These are phyloP conservation scores for Phytomonas sp. DNA, from an alignment of 208 protist species.

Conservation along the genomic window DNA sequence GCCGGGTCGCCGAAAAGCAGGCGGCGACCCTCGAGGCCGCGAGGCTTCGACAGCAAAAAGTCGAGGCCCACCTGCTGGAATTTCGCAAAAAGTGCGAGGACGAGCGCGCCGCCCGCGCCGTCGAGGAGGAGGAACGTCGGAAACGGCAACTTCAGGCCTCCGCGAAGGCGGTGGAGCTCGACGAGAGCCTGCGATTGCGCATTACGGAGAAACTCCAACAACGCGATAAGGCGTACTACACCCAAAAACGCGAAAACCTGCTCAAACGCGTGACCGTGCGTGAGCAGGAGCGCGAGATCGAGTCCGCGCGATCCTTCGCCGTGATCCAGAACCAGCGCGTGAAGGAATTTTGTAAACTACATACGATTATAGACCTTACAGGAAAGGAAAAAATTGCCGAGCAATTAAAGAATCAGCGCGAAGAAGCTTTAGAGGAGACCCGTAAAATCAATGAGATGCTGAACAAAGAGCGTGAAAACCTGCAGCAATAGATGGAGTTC, in stretches of 20 bases:
- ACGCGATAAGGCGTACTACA: constrained; percentile 21
- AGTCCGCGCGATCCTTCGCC: constrained; percentile 43
- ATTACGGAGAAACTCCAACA: constrained; percentile 21
- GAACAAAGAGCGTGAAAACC: constrained; percentile 20
- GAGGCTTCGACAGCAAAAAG: constrained; percentile 40
- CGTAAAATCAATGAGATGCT: constrained; percentile 38
- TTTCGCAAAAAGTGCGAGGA: constrained; percentile 38
- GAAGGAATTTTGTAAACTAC: constrained; percentile 66
- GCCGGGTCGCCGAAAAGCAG: constrained; percentile 38
- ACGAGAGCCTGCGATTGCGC: constrained; percentile 22
- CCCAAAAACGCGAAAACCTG: not conserved
- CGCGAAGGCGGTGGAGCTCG: constrained; percentile 20
- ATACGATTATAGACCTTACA: constrained; percentile 47
- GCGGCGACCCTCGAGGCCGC: constrained; percentile 36
- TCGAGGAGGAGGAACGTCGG: constrained; percentile 32
- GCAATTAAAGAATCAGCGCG: constrained; percentile 35
- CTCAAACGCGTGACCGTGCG: constrained; percentile 8
- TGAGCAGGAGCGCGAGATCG: constrained; percentile 53
- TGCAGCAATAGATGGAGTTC: constrained; percentile 15
- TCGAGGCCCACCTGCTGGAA: constrained; percentile 34
- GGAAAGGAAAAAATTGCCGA: constrained; percentile 52
- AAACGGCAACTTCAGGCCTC: constrained; percentile 27
- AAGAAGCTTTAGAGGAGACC: constrained; percentile 30
- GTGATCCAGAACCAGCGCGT: constrained; percentile 55
- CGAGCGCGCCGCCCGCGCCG: constrained; percentile 19